Evolutionary conservation across 2,329 filamentous ascomycete genomes (phyloP), one percentile per base, ranked within the genome.

Genomic region (Albifimbria verrucaria): DNA sequence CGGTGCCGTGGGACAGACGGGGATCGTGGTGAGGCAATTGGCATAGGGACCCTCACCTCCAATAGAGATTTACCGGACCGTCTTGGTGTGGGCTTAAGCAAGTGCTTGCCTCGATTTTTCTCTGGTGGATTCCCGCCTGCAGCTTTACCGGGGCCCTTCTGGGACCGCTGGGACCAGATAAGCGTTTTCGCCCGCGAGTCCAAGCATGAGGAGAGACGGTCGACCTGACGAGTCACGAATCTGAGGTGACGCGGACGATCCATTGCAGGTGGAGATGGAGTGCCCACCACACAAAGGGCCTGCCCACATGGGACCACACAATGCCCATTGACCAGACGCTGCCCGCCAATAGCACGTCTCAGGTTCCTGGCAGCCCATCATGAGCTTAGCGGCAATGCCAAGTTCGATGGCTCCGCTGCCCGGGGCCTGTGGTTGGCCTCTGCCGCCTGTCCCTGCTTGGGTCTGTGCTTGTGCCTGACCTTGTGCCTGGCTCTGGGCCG

Each of bases 331-430:
- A 39, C 25, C 9, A 47, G 25, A 23, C 4, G 20, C 25, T 7
- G 4, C 24, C 18, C 25, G 46, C 46, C 46, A 48, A 48, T 48
- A 20, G 46, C 46, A 36, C 46, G 46, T 48, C 46, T 48, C 46
- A 36, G n/a, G 46, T 48, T 20, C 46, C 46, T 48, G 46, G 46
- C 46, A 48, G 32, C 11, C 32, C 32, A 39, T 39, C 32, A 39
- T 39, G 32, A 39, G 32, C 32, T 39, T 39, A 39, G 32, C 32
- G 32, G 32, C 32, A 39, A 39, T 39, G 32, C 32, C 32, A 39
- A 39, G 32, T 39, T 39, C 18, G n/a, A 12, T 39, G 12, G 18
- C 32, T 39, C 32, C 32, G 32, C 32, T 39, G 32, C 32, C 32
- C 32, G 32, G 11, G 6, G 18, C 18, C 32, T 39, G 12, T 39